Evolutionary conservation across 2,329 filamentous ascomycete species (phyloP), one percentile per base, ranked within the genome.

Genomic region (Rutstroemia sp.): DNA sequence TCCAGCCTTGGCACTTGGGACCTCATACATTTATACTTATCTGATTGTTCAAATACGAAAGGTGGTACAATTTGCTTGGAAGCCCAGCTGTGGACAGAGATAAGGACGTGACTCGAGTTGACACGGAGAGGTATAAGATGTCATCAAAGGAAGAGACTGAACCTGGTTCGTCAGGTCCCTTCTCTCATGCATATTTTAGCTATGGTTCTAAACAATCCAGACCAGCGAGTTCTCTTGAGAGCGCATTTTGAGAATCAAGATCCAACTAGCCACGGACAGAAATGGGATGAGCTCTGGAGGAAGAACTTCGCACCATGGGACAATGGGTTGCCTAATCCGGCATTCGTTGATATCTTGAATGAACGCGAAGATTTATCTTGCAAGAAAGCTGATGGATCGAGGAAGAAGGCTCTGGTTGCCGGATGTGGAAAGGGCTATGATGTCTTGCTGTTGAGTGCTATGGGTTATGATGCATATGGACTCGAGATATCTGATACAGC

Each of bases 351-450:
- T 63, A 63, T 81, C 14, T 71, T 83, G 30, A 60, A 68, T 49
- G 71, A 77, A 58, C 72, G 75, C 1, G 63, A 71, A 12, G 75
- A 78, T 57, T 71, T 80, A 52, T 21, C n/a, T 7, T 18, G 25
- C 23, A 51, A 52, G n/a, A 49, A 55, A 19, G 18, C 41, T 41
- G 48, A 52, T 46, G 16, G 58, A 55, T 71, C 27, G 65, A 73
- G 70, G 56, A 63, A 72, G 54, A 80, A 79, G 63, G 90, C 86
- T 1, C 75, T 95, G 8, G 86, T 95, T 0, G 88, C 90, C 0
- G 90, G 90, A 5, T 95, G 90, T 71, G 91, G 90, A 0, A 80
- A 81, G 48, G 91, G 90, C 5, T 87, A 94, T 67, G 91, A 95
- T 72, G 87, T 90, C 1, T 76, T 90, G 9, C 75, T 95, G 39